phyloP scores from a whole-genome alignment of 2,329 filamentous ascomycete genomes.

The Aspergillus calidoustus region DNA sequence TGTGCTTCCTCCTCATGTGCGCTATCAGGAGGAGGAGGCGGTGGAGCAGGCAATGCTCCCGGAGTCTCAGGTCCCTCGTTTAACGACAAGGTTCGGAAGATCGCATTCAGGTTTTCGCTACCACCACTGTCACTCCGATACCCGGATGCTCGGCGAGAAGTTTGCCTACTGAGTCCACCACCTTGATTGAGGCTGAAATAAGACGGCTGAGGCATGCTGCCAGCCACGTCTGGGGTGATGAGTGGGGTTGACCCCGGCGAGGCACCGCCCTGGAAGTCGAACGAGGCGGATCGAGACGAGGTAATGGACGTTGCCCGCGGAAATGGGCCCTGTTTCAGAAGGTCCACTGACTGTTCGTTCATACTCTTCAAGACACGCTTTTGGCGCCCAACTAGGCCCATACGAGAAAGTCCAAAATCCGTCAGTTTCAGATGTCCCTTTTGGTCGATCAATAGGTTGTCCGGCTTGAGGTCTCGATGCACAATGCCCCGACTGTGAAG shows the following conservation, averaged over 20 bases:
- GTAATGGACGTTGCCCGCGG: constrained; percentile 81
- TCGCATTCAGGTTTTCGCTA: constrained; percentile 80
- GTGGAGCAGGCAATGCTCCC: constrained; percentile 40
- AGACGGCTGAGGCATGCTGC: constrained; percentile 78
- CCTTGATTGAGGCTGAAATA: constrained; percentile 76
- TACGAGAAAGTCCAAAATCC: constrained; percentile 94
- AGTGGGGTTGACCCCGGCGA: constrained; percentile 86
- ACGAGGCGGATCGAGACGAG: constrained; percentile 90
- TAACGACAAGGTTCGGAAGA: constrained; percentile 80
- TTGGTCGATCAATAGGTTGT: constrained; percentile 95
- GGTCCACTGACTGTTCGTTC: constrained; percentile 84
- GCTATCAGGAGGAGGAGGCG: constrained; percentile 41
- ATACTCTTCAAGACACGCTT: constrained; percentile 83
- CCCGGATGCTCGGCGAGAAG: constrained; percentile 71
- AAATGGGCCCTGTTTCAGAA: constrained; percentile 91
- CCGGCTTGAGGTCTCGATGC: constrained; percentile 94
- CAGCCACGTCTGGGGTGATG: constrained; percentile 76
- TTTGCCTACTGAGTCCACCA: constrained; percentile 61
- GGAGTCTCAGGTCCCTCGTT: constrained; percentile 62
- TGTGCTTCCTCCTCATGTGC: constrained; percentile 77
- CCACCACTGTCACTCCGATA: constrained; percentile 91
- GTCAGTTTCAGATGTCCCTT: constrained; percentile 96
- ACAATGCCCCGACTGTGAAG: constrained; percentile 93
- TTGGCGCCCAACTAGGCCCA: constrained; percentile 95
- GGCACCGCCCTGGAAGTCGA: constrained; percentile 79